Base-by-base conservation (phyloP, 495 filamentous ascomycete genomes). In the Trichocladium antarcticum region DNA sequence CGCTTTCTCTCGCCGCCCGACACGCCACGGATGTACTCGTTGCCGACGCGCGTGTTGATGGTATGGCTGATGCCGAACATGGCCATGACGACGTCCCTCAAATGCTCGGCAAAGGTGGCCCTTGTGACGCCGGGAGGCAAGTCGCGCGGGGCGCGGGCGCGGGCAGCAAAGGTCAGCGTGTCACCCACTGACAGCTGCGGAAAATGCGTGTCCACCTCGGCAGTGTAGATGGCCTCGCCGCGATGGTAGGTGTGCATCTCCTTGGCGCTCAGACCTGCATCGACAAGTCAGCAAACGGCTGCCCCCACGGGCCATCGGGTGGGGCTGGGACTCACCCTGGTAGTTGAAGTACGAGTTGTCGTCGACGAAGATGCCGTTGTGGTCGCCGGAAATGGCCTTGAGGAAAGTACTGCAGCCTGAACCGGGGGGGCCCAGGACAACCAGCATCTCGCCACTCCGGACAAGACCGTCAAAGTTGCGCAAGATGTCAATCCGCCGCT, bases 1-100 rank as follows among this genome's bases (percentile, higher is more conserved):
- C 87, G 79, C 68, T 89, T 90, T 9, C 87, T 64, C 63, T 94
- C 87, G 49, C 87, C 87, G 45, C 87, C 87, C 24, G 77, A 83
- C 0, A 92, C 82, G 49, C 87, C 87, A 34, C 84, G 78, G 39
- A 88, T 74, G 46, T 82, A 85, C 47, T 87, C 84, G 60, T 89
- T 87, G 24, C 87, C 87, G 17, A 92, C 81, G 21, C 71, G 73
- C 3, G 87, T 90, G 65, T 89, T 79, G 48, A 79, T 72, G 0
- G 85, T 89, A 55, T 90, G 84, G 11, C 75, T 73, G 37, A 92
- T 76, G 39, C 84, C 83, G 54, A 89, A 81, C 62, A 85, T 81
- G 27, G 84, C 79, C 82, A 89, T 87, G 49, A 85, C 77, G 20
- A 89, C 81, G 57, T 88, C 83, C 11, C 80, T 70, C 64, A 85